Base-by-base conservation (phyloP, 2,329 filamentous ascomycete species). In the Colletotrichum kahawae region DNA sequence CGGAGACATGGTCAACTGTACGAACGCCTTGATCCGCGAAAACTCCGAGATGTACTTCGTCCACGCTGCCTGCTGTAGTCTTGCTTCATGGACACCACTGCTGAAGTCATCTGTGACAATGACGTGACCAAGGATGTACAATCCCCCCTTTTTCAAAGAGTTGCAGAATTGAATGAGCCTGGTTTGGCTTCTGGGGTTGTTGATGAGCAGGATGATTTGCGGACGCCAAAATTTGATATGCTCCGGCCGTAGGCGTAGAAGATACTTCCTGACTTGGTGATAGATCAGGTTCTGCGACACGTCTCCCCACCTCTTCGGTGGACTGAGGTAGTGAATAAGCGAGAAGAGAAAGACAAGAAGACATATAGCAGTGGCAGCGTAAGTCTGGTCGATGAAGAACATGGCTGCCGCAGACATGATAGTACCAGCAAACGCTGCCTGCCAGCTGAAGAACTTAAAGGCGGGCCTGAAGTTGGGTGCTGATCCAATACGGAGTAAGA, bases 201-300 rank as follows among this genome's bases (percentile, higher is more conserved):
- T 97, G 77, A 97, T 92, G 68, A 98, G 90, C 0, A 98, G 88
- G 63, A 98, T 90, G 57, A 98, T 96, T 78, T 97, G 95, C 1
- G 95, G 95, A 67, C 95, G 90, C 95, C 95, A 98, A 82, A 97
- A 98, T 80, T 98, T 98, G 83, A 98, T 95, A 81, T 98, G 95
- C 79, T 98, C 95, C 43, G 95, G 95, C 65, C 92, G 93, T 34
- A 98, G 86, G n/a, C 95, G 92, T 34, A 98, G 87, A 34, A 98
- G 85, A 80, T 98, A 97, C 80, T 98, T 98, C 75, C 95, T 91
- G 16, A 97, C 95, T 85, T 98, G 95, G 76, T 91, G 76, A 80
- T 97, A 98, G 67, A 98, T 97, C 76, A 98, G 86, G 79, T 95
- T 96, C 79, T 98, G 95, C 10, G 94, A 96, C 21, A 98, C 95